Evolutionary conservation across 202 grass and related monocot genomes (phyloP).

Genomic region (Cymbopogon flexuosus): DNA sequence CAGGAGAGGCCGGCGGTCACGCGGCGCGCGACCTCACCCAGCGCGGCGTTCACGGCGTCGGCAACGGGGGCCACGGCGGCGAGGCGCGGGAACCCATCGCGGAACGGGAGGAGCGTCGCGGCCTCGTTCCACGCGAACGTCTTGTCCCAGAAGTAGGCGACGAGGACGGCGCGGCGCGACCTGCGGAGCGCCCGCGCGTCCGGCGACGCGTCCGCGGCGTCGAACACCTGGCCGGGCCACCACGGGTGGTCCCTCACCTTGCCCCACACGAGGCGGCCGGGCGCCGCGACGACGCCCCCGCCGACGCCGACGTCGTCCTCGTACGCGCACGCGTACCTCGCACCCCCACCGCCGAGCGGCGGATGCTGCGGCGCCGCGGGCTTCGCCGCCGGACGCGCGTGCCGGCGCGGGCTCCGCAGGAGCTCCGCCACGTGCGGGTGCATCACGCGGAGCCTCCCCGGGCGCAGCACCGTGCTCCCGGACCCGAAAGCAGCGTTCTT

Average conservation of each 20-base stretch:
- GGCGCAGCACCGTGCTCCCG: background rate
- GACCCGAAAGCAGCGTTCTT: background rate
- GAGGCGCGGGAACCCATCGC: conserved; percentile 37
- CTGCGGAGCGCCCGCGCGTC: conserved; percentile 5
- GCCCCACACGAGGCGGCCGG: conserved; percentile 58
- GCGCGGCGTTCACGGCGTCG: conserved; percentile 34
- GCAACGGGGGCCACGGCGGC: conserved; percentile 15
- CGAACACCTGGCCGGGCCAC: conserved; percentile 71
- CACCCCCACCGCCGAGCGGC: background rate
- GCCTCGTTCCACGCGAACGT: conserved; percentile 44
- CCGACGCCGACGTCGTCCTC: background rate
- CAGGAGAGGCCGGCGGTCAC: conserved; percentile 44
- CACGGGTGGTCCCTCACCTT: conserved; percentile 65
- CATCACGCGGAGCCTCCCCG: conserved; percentile 14
- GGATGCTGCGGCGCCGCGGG: background rate
- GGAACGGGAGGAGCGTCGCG: conserved; percentile 38
- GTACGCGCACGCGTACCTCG: conserved; percentile 35
- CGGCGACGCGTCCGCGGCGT: conserved; percentile 38
- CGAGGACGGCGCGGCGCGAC: conserved; percentile 24
- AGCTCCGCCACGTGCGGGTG: conserved; percentile 23
- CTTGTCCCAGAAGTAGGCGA: conserved; percentile 54
- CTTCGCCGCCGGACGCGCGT: background rate
- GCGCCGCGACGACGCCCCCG: background rate
- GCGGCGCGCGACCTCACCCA: conserved; percentile 54
- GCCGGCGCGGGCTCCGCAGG: background rate